phyloP scores from a whole-genome alignment of 2,329 filamentous ascomycete species.

The Arachnomyces sp. region DNA sequence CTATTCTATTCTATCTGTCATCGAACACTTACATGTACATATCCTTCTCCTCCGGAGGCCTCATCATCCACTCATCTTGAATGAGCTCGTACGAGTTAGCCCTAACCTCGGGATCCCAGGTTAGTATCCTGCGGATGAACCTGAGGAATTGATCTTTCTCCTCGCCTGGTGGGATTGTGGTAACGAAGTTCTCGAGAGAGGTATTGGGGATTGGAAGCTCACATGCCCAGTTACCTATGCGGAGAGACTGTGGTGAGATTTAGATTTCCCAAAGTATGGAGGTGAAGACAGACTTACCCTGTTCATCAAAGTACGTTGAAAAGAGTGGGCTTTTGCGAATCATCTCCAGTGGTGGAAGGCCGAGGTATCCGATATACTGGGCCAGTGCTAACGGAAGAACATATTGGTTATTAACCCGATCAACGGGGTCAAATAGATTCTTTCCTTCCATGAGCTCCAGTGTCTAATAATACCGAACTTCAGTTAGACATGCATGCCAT shows the following conservation, averaged over 20 bases:
- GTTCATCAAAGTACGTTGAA: conserved; percentile 8
- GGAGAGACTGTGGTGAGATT: neutral
- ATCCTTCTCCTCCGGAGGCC: neutral
- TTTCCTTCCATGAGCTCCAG: conserved; percentile 15
- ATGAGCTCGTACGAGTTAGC: conserved; percentile 11
- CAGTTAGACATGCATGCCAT: neutral
- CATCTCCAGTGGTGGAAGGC: conserved; percentile 13
- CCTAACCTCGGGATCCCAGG: conserved; percentile 16
- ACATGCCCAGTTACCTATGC: conserved; percentile 15
- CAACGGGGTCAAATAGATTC: conserved; percentile 14
- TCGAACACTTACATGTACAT: no score
- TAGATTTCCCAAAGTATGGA: neutral
- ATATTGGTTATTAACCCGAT: conserved; percentile 12
- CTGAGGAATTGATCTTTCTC: conserved; percentile 17
- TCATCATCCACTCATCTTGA: conserved; percentile 15
- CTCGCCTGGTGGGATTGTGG: conserved; percentile 14
- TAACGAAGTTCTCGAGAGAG: conserved; percentile 14
- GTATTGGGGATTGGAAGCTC: conserved; percentile 12
- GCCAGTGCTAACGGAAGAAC: conserved; percentile 13
- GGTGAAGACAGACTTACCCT: conserved; percentile 9
- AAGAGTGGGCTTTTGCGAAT: conserved; percentile 9
- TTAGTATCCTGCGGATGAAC: conserved; percentile 17
- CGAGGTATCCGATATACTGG: conserved; percentile 16
- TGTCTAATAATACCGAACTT: conserved; percentile 7
- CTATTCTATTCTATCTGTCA: no score